Evolutionary conservation across 2,329 filamentous ascomycete species (phyloP).

Genomic region (Chalara sp.): DNA sequence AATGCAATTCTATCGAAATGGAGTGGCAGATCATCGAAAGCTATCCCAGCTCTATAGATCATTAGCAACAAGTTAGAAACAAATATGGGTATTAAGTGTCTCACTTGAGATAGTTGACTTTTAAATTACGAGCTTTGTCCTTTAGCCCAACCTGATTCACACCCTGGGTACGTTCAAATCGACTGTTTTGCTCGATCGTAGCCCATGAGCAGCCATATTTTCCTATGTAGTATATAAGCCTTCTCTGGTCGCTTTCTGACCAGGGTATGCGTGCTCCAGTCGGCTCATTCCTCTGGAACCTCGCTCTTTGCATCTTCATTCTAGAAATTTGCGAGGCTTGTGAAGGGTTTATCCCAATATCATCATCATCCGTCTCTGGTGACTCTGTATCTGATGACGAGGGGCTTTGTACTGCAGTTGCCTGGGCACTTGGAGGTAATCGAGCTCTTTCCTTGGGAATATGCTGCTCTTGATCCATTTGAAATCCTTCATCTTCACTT

Average conservation of each 20-base stretch:
- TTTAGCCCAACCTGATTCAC: constrained; percentile 40
- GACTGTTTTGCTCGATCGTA: constrained; percentile 32
- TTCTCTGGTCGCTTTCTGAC: constrained; percentile 32
- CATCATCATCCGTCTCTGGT: not conserved
- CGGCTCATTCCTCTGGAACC: not conserved
- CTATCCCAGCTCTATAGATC: constrained; percentile 6
- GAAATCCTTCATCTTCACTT: not conserved
- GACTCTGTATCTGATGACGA: not conserved
- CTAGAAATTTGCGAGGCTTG: constrained; percentile 8
- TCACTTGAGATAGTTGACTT: constrained; percentile 36
- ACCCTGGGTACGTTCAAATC: constrained; percentile 21
- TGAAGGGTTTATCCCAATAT: not conserved
- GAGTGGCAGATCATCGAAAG: constrained; percentile 26
- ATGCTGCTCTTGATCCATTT: no score
- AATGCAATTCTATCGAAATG: constrained; percentile 37
- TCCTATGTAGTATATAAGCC: constrained; percentile 42
- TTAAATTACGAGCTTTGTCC: constrained; percentile 48
- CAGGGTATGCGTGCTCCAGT: constrained; percentile 24
- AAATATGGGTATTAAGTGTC: constrained; percentile 11
- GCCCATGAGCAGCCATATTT: constrained; percentile 39
- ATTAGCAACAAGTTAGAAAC: constrained; percentile 2
- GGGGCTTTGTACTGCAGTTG: not conserved
- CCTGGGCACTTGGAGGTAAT: not conserved
- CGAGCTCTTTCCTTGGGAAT: no score
- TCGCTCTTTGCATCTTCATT: not conserved